These are phyloP conservation scores for Pseudonitzschia multistriata DNA, from an alignment of 108 stramenopile species.

Conservation along the genomic window DNA sequence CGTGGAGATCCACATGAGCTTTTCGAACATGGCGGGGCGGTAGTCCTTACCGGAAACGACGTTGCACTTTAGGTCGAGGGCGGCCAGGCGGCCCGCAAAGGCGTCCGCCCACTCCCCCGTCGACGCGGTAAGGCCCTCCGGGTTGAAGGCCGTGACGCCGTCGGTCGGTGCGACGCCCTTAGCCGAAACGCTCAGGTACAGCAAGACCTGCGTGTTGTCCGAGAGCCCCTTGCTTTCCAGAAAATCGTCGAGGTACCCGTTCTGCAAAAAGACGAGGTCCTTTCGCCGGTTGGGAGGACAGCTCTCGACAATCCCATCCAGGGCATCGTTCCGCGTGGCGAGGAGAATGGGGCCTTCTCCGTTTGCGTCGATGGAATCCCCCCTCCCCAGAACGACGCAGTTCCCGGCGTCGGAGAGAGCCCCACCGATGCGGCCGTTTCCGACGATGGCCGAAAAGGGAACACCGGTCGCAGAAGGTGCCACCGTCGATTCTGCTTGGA, in stretches of 20 bases:
- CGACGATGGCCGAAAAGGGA: conserved; percentile 50
- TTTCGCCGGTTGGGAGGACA: conserved; percentile 70
- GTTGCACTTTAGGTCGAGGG: conserved; percentile 77
- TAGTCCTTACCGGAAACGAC: conserved; percentile 58
- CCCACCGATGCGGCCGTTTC: conserved; percentile 73
- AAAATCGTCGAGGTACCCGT: conserved; percentile 85
- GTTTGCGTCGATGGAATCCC: conserved; percentile 55
- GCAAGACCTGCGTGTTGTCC: conserved; percentile 80
- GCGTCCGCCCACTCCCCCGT: conserved; percentile 82
- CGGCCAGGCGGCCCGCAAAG: conserved; percentile 73
- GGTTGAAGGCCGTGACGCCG: conserved; percentile 86
- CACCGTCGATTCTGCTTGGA: not conserved
- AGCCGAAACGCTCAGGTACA: conserved; percentile 85
- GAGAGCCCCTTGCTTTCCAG: conserved; percentile 60
- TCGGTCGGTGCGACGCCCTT: conserved; percentile 84
- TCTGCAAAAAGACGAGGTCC: conserved; percentile 94
- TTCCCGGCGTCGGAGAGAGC: conserved; percentile 45
- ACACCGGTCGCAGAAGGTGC: not conserved
- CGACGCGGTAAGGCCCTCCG: conserved; percentile 88
- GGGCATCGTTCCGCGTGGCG: conserved; percentile 90
- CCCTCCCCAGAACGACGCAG: conserved; percentile 49
- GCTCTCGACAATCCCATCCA: conserved; percentile 76
- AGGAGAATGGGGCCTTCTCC: conserved; percentile 79
- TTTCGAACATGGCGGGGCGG: conserved; percentile 87
- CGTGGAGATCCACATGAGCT: conserved; percentile 91